Conservation (phyloP, 139 green algal species). For the Chlorella vulgaris region DNA sequence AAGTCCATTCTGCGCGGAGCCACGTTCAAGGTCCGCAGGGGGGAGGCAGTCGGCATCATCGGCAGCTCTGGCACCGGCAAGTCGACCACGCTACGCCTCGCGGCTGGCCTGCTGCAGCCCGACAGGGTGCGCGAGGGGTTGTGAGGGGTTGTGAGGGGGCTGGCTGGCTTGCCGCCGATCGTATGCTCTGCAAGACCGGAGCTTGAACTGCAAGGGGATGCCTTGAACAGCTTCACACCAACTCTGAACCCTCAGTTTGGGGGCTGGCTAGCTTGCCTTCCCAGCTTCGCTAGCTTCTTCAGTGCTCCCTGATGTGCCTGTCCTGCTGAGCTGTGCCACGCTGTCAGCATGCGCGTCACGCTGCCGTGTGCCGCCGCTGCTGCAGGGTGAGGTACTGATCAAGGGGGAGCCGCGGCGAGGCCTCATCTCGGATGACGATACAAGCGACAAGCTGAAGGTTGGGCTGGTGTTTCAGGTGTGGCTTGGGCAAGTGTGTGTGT, state of each 20-base stretch:
- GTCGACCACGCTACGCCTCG: constrained; percentile 93
- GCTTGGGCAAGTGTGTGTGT: too few relatives aligned
- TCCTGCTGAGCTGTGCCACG: too few relatives aligned
- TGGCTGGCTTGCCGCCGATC: too few relatives aligned
- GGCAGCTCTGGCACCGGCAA: constrained; percentile 96
- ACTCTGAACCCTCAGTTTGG: too few relatives aligned
- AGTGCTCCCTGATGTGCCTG: too few relatives aligned
- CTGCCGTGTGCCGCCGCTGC: background rate
- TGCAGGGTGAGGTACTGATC: constrained; percentile 83
- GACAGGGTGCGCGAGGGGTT: constrained; percentile 73
- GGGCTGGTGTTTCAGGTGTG: constrained; percentile 32
- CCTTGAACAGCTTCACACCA: too few relatives aligned
- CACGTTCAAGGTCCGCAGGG: constrained; percentile 92
- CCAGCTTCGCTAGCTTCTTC: too few relatives aligned
- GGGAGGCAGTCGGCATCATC: constrained; percentile 99
- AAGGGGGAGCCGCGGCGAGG: constrained; percentile 76
- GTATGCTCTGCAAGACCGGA: too few relatives aligned
- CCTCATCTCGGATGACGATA: constrained; percentile 78
- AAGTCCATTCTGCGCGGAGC: constrained; percentile 92
- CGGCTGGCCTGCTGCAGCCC: constrained; percentile 92
- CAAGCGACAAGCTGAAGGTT: constrained; percentile 55
- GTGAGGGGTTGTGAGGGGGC: too few relatives aligned
- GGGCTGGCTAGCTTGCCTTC: too few relatives aligned
- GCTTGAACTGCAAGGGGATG: too few relatives aligned
- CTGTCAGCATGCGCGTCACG: too few relatives aligned